Conservation (phyloP, 2,329 filamentous ascomycete species). For the Colletotrichum sp. region DNA sequence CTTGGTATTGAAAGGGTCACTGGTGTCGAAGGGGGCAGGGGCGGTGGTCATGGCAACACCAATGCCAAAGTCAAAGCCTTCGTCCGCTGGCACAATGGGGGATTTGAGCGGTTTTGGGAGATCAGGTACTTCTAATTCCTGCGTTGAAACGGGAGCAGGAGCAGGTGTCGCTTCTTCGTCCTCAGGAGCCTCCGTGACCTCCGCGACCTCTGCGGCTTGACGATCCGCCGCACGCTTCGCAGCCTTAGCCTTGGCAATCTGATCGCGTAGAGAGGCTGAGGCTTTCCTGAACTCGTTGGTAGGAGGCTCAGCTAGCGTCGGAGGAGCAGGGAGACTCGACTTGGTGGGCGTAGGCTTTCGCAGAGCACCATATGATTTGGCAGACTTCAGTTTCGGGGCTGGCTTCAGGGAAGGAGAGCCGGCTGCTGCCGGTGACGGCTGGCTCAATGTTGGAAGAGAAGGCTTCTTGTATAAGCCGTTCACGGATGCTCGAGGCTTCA, state of each 20-base stretch:
- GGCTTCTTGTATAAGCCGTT: constrained; percentile 62
- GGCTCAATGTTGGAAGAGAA: constrained; percentile 45
- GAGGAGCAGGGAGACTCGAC: not conserved
- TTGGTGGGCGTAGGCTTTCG: constrained; percentile 5
- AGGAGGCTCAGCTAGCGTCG: constrained; percentile 19
- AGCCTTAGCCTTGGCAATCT: constrained; percentile 91
- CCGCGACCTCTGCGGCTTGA: constrained; percentile 28
- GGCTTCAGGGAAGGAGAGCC: constrained; percentile 2
- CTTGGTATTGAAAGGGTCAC: constrained; percentile 74
- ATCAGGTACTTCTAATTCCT: not conserved
- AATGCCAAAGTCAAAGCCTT: constrained; percentile 51
- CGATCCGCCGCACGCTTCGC: constrained; percentile 65
- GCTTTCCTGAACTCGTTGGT: constrained; percentile 60
- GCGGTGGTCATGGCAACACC: constrained; percentile 9
- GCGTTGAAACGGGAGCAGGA: not conserved
- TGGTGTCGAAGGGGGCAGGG: not conserved
- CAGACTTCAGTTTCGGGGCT: not conserved
- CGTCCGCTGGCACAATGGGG: constrained; percentile 51
- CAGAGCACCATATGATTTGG: constrained; percentile 13
- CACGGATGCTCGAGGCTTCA: constrained; percentile 58
- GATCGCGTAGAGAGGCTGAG: constrained; percentile 82
- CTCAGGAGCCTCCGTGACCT: not conserved
- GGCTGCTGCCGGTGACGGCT: not conserved
- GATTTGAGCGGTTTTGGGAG: constrained; percentile 8
- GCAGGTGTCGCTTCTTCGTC: not conserved